A percentile compares a stretch with the other conserved stretches of the same genome.
Evolutionary conservation across 2,329 filamentous ascomycete genomes (phyloP).

Genomic region (Diaporthe eres): DNA sequence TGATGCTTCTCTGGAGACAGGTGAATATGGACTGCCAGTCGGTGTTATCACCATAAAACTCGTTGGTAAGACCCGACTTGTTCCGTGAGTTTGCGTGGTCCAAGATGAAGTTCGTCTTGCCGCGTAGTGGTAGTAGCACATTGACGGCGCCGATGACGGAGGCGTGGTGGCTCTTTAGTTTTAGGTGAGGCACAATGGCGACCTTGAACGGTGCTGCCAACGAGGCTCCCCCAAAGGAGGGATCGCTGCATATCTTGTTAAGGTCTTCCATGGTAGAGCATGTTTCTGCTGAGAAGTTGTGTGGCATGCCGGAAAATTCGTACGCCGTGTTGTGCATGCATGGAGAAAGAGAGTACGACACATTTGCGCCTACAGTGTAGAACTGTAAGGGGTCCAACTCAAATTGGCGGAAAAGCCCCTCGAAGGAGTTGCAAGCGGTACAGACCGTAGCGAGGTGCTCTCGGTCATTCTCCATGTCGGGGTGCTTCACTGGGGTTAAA

Average conservation of each 20-base stretch:
- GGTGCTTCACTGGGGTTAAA: conserved; percentile 67
- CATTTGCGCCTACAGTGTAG: conserved; percentile 77
- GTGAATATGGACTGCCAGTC: conserved; percentile 59
- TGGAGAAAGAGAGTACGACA: conserved; percentile 79
- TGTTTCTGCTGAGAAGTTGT: conserved; percentile 73
- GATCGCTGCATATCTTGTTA: conserved; percentile 69
- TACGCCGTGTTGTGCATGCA: conserved; percentile 81
- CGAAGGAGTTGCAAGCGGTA: conserved; percentile 70
- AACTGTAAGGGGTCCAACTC: conserved; percentile 76
- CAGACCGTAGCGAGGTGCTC: conserved; percentile 62
- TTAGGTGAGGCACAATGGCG: conserved; percentile 74
- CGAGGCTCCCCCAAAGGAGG: conserved; percentile 75
- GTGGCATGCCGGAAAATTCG: conserved; percentile 75
- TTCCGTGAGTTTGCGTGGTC: conserved; percentile 72
- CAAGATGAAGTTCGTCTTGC: conserved; percentile 62
- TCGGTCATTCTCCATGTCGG: conserved; percentile 56
- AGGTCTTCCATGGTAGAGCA: conserved; percentile 74
- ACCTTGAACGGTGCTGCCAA: conserved; percentile 80
- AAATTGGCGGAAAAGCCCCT: conserved; percentile 72
- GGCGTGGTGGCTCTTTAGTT: conserved; percentile 77
- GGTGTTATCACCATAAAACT: conserved; percentile 72
- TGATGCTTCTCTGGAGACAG: conserved; percentile 77
- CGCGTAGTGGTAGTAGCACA: conserved; percentile 76
- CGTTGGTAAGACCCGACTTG: conserved; percentile 71
- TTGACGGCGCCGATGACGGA: conserved; percentile 81